Evolutionary conservation across 306 rosid genomes (phyloP).

Genomic region (Rosa lucieae): DNA sequence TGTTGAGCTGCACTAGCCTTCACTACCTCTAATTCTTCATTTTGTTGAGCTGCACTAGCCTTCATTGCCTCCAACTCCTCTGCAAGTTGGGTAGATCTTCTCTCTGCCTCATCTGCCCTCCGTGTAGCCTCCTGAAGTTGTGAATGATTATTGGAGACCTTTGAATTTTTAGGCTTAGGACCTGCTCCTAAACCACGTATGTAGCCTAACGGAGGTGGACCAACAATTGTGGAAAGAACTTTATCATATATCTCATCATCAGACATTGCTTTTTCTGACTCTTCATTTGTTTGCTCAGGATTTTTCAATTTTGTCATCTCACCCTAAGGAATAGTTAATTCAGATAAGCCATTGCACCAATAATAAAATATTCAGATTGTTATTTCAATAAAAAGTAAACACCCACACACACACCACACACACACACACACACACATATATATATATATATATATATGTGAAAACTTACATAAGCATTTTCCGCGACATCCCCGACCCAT

Average conservation of each 20-base stretch:
- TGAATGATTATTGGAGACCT: background rate
- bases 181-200: background rate
- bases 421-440: too few species aligned
- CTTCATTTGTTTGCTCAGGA: background rate
- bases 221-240: background rate
- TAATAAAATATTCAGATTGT: too few species aligned
- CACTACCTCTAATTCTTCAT: background rate
- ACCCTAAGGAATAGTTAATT: background rate
- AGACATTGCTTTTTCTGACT: too few species aligned
- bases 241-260: background rate
- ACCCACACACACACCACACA: too few species aligned
- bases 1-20: background rate
- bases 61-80: background rate
- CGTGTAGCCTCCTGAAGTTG: background rate
- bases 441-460: too few species aligned
- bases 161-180: background rate
- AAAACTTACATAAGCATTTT: background rate
- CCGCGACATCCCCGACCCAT: background rate
- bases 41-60: background rate
- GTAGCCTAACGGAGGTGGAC: background rate
- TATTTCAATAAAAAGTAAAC: too few species aligned
- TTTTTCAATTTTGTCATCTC: background rate
- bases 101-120: background rate
- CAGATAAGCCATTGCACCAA: background rate
- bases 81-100: background rate